phyloP scores from a whole-genome alignment of 192 early-diverging fungal genomes.

The Linnemannia schmuckeri region DNA sequence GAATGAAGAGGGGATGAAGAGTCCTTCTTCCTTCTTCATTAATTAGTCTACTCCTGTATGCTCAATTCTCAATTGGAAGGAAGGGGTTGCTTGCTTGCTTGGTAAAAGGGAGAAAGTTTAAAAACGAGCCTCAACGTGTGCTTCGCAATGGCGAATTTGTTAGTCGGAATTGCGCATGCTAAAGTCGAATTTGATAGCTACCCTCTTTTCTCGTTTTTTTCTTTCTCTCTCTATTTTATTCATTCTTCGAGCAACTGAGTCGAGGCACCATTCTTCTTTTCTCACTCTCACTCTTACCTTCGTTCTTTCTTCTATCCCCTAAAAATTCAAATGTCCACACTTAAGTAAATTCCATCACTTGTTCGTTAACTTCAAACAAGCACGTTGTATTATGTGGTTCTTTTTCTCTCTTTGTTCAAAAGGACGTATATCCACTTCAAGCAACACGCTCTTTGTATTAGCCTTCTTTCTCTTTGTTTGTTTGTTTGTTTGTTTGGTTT shows the following conservation, averaged over 20 bases:
- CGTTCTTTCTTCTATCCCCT: neutral
- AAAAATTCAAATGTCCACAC: neutral
- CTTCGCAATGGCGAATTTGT: constrained; percentile 35
- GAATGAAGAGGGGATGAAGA: neutral
- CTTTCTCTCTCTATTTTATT: neutral
- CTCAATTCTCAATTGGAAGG: neutral
- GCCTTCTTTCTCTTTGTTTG: neutral
- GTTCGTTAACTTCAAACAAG: neutral
- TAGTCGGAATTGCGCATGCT: constrained; percentile 23
- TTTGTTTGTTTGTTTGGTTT: neutral
- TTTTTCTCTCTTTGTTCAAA: neutral
- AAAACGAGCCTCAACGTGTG: too few species aligned
- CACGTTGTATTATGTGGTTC: neutral
- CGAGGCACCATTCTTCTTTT: neutral
- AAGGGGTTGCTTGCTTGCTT: neutral
- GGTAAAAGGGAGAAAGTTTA: too few species aligned
- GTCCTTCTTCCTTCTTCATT: neutral
- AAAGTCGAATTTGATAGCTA: too few species aligned
- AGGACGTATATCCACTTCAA: neutral
- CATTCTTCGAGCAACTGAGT: neutral
- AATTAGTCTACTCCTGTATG: neutral
- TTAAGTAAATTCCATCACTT: neutral
- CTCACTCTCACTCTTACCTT: neutral
- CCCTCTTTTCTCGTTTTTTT: neutral
- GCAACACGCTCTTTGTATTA: neutral